A percentile compares a stretch with the other conserved stretches of the same genome.
These are phyloP conservation scores for Cladophialophora exuberans DNA, from an alignment of 2,329 filamentous ascomycete species.

Conservation along the genomic window DNA sequence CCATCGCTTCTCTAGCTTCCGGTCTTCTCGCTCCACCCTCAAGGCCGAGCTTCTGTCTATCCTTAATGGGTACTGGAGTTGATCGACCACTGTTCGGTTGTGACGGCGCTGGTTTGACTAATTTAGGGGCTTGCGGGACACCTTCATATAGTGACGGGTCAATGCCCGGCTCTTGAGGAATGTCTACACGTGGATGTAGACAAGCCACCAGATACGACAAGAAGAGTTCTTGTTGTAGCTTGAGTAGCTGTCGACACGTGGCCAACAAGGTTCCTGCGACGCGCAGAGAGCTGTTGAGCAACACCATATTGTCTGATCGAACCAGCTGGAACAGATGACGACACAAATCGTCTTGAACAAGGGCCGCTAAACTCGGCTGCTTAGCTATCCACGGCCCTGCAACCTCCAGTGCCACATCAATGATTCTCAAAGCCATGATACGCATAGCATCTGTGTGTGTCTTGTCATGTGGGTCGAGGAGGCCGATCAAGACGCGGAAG, in stretches of 20 bases:
- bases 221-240: conserved; percentile 95
- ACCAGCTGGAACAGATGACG: conserved; percentile 95
- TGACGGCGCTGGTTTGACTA: conserved; percentile 78
- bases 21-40: conserved; percentile 91
- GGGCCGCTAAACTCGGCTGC: conserved; percentile 81
- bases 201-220: conserved; percentile 93
- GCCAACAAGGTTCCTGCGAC: conserved; percentile 89
- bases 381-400: conserved; percentile 92
- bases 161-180: conserved; percentile 86
- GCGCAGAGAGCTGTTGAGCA: conserved; percentile 87
- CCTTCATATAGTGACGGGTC: conserved; percentile 90
- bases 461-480: conserved; percentile 88
- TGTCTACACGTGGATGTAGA: conserved; percentile 89
- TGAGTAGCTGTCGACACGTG: conserved; percentile 86
- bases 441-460: conserved; percentile 94
- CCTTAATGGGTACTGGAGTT: conserved; percentile 88
- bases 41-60: conserved; percentile 87
- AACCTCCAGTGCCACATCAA: conserved; percentile 95
- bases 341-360: conserved; percentile 92
- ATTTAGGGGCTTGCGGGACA: conserved; percentile 86
- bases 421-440: conserved; percentile 95
- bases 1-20: conserved; percentile 96
- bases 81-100: conserved; percentile 77
- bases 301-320: conserved; percentile 92
- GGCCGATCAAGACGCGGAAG: conserved; percentile 89